Evolutionary conservation across 345 rosid species (phyloP).

Genomic region (Euclidium syriacum): DNA sequence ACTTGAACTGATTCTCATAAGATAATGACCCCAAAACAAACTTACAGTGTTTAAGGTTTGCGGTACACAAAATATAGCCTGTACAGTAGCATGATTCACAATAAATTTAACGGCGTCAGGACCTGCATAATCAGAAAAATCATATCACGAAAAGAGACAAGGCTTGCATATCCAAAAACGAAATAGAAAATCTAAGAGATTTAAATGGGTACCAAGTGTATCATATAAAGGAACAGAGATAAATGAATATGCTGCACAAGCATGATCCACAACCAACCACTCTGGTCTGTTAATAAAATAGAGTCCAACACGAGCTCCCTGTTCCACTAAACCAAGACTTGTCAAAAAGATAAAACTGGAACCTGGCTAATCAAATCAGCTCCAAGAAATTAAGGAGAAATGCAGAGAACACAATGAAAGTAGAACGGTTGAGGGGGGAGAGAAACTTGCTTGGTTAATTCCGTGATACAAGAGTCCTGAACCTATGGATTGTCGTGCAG

Average conservation of each 20-base stretch:
- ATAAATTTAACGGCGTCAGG: slow-evolving; percentile 82
- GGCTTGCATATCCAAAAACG: not conserved
- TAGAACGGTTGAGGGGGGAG: not conserved
- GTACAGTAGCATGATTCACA: slow-evolving; percentile 66
- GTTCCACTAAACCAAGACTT: slow-evolving; percentile 23
- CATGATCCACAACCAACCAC: slow-evolving; percentile 92
- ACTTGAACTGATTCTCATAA: not conserved
- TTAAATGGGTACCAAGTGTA: slow-evolving; percentile 62
- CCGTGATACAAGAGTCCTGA: slow-evolving; percentile 72
- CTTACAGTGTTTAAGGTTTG: slow-evolving; percentile 72
- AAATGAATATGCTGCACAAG: slow-evolving; percentile 90
- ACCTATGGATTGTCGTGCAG: slow-evolving; percentile 74
- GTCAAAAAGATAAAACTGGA: not conserved
- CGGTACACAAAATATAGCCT: slow-evolving; percentile 81
- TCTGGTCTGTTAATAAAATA: slow-evolving; percentile 82
- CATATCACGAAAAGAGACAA: slow-evolving; percentile 15
- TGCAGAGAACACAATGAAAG: not conserved
- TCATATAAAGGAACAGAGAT: slow-evolving; percentile 88
- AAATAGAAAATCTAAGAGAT: not conserved
- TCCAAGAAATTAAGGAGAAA: not conserved
- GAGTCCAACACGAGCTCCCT: slow-evolving; percentile 77
- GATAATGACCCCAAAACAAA: slow-evolving; percentile 11
- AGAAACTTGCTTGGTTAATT: slow-evolving; percentile 43
- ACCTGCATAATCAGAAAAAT: slow-evolving; percentile 41
- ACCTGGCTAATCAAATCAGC: not conserved